A percentile compares a stretch with the other conserved stretches of the same genome.
These are phyloP conservation scores for Eucalyptus marginata DNA, from an alignment of 345 rosid genomes.

Conservation along the genomic window DNA sequence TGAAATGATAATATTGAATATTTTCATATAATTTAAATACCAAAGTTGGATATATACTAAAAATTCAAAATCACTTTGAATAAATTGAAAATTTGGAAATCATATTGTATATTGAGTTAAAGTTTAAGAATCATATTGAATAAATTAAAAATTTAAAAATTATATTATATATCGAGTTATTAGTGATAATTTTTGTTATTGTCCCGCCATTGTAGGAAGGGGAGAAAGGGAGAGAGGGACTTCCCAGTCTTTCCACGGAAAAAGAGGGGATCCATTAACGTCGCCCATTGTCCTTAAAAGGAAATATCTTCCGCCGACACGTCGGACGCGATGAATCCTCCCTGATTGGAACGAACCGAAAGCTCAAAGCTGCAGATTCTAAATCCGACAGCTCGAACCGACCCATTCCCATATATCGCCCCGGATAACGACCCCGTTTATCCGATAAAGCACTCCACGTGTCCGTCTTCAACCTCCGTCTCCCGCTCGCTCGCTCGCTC, in stretches of 20 bases:
- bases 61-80: too few species aligned
- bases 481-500: not conserved
- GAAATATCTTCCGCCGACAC: not conserved
- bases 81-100: accelerated
- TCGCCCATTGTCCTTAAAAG: not conserved
- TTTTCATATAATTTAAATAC: too few species aligned
- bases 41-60: not conserved
- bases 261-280: not conserved
- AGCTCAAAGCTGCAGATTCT: not conserved
- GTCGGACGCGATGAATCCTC: not conserved
- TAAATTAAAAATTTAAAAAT: too few species aligned
- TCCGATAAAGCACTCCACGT: not conserved
- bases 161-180: too few species aligned
- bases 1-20: accelerated
- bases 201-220: not conserved
- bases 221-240: not conserved
- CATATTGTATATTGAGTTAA: too few species aligned
- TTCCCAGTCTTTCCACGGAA: not conserved
- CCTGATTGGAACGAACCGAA: not conserved
- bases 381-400: not conserved
- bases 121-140: too few species aligned
- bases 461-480: not conserved
- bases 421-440: not conserved
- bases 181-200: accelerated
- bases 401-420: not conserved